These are phyloP conservation scores for Pseudocercospora vitis DNA, from an alignment of 2,329 filamentous ascomycete species.

Conservation along the genomic window DNA sequence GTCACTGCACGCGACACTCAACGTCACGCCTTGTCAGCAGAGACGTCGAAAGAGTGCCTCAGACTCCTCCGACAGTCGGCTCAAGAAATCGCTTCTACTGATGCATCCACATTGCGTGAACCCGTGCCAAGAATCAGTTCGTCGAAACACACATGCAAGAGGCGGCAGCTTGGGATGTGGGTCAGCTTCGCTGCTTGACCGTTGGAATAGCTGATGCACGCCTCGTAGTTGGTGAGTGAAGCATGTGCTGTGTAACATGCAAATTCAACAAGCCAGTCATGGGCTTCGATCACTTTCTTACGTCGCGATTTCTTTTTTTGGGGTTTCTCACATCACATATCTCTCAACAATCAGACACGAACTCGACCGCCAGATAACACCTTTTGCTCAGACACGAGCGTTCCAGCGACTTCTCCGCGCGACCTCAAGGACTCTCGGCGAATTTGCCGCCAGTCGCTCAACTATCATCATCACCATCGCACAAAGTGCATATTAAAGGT, in stretches of 20 bases:
- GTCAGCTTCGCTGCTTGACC: background rate
- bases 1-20: no score
- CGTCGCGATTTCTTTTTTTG: background rate
- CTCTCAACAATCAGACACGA: background rate
- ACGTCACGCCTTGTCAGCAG: background rate
- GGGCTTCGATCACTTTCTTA: background rate
- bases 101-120: no score
- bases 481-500: background rate
- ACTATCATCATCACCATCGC: background rate
- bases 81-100: no score
- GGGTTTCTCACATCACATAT: background rate
- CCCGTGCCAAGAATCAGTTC: no score
- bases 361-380: background rate
- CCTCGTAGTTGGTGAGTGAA: slow-evolving; percentile 5
- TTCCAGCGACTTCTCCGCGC: background rate
- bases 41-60: background rate
- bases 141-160: no score
- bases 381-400: background rate
- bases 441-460: background rate
- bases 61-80: no score
- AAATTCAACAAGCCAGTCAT: background rate
- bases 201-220: no score
- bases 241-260: slow-evolving; percentile 6
- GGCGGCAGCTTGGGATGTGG: background rate
- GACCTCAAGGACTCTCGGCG: background rate